Evolutionary conservation across 2,329 filamentous ascomycete genomes (phyloP), one percentile per base, ranked within the genome.

Genomic region (Fusarium pseudoanthophilum): DNA sequence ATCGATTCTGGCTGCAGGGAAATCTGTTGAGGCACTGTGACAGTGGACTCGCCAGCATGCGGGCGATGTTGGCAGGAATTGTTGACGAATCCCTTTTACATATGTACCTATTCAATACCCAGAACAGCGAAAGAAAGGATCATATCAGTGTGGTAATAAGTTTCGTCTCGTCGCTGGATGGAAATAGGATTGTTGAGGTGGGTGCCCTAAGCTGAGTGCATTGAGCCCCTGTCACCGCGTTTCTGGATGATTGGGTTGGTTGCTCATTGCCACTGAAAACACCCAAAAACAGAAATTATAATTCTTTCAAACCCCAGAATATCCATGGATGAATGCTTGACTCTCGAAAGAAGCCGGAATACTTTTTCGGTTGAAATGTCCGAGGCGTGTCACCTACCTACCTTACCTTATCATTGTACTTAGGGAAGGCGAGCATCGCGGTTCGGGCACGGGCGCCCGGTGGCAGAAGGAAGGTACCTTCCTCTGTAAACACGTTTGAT

Each of bases 1-100:
- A 78, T 67, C 67, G 49, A 43, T 49, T 37, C 52, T 49, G 64
- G 67, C 72, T 78, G 75, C 74, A 75, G 63, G 75, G 70, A 60
- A 68, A 64, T 58, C 43, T 30, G 43, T 46, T 39, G 43, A 61
- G n/a, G 56, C 48, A 55, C 49, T 45, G 39, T 28, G 32, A 24
- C 48, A 40, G 40, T 56, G 43, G 57, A 36, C 32, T 52, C 34
- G 18, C 32, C 13, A 36, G 32, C 48, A 52, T 21, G 10, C 24
- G 20, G 30, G n/a, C n/a, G 20, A 46, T 32, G 32, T 51, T 66
- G 51, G 60, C 32, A 53, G 51, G 58, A 30, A 49, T 51, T 45
- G 36, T 49, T 55, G 45, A 18, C 20, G 30, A 30, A 46, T 39
- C 14, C 36, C 34, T 18, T n/a, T 28, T 28, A 16, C 40, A 61